Evolutionary conservation across 2,329 filamentous ascomycete species (phyloP).

Genomic region (Alternaria sp.): DNA sequence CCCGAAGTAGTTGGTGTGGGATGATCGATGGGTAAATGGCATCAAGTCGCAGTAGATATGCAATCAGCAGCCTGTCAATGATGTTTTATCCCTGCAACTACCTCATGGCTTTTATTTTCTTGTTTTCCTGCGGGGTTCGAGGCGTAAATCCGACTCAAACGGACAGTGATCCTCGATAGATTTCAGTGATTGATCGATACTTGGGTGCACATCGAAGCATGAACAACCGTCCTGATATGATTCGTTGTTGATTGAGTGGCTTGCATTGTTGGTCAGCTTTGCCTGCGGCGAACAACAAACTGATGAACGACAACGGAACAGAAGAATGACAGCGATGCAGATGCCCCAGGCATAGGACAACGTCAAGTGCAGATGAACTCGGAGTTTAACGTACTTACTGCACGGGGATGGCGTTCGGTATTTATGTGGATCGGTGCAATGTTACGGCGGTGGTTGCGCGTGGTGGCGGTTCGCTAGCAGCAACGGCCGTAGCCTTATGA

Average conservation of each 20-base stretch:
- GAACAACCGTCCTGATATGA: neutral
- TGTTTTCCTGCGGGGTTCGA: no score
- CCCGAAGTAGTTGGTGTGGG: no score
- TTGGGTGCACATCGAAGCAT: neutral
- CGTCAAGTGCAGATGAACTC: neutral
- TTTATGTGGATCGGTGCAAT: slow-evolving; percentile 1
- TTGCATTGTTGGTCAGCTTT: neutral
- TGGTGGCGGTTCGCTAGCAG: neutral
- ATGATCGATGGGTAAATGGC: no score
- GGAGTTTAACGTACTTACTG: neutral
- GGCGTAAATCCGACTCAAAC: neutral
- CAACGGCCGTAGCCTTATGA: neutral
- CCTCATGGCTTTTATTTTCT: no score
- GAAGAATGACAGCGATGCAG: neutral
- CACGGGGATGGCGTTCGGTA: neutral
- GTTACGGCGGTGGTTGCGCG: neutral
- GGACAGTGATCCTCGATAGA: neutral
- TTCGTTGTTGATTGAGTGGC: neutral
- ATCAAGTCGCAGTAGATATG: no score
- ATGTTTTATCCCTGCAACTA: no score
- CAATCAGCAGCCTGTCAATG: no score
- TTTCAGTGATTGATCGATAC: neutral
- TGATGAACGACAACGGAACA: neutral
- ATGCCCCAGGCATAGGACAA: neutral
- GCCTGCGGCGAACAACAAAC: neutral